A percentile compares a stretch with the other conserved stretches of the same genome.
Evolutionary conservation across 2,329 filamentous ascomycete species (phyloP).

Genomic region (Xylariaceae sp.): DNA sequence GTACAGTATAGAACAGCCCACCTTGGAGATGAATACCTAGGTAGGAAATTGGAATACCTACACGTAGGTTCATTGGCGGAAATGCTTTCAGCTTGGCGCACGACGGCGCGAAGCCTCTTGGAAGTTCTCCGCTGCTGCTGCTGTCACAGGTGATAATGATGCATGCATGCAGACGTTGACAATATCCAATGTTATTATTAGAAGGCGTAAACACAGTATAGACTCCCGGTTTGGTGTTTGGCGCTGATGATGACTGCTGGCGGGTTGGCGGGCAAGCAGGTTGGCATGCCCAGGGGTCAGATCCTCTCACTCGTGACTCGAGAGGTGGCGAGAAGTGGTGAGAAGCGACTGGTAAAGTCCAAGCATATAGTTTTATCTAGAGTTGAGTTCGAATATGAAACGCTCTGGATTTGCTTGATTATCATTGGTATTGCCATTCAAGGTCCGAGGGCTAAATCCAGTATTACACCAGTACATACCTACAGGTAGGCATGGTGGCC

Average conservation of each 20-base stretch:
- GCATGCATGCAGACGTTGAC: constrained; percentile 6
- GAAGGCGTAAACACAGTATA: constrained; percentile 18
- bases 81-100: constrained; percentile 25
- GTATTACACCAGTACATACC: no score
- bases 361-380: constrained; percentile 2
- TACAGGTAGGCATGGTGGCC: no score
- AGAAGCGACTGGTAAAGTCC: constrained; percentile 11
- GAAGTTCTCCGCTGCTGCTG: constrained; percentile 17
- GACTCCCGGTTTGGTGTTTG: neutral
- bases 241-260: no score
- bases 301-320: no score
- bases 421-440: no score
- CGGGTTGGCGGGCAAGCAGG: constrained; percentile 4
- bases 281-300: constrained; percentile 8
- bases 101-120: constrained; percentile 22
- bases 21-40: constrained; percentile 7
- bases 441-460: no score
- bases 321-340: no score
- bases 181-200: constrained; percentile 27
- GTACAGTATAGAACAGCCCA: constrained; percentile 5
- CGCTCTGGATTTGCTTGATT: no score
- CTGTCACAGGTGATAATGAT: constrained; percentile 1
- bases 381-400: no score
- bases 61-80: constrained; percentile 21
- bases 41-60: constrained; percentile 22